These are phyloP conservation scores for Metarhizium brunneum DNA, from an alignment of 2,329 filamentous ascomycete genomes.

Conservation along the genomic window DNA sequence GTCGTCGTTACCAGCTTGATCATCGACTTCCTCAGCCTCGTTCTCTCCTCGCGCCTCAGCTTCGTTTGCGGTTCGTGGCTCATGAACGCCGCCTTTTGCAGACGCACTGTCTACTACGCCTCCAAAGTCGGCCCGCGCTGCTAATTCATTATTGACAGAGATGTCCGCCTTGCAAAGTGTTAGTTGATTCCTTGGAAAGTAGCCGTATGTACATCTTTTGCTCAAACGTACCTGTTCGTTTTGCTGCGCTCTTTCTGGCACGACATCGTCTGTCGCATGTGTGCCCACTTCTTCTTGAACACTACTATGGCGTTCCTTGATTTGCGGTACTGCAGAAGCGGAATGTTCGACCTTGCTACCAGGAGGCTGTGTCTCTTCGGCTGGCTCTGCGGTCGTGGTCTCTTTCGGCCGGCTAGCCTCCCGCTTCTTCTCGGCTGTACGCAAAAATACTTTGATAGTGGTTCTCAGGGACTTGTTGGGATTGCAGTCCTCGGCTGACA, in stretches of 20 bases:
- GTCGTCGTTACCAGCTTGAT: conserved; percentile 18
- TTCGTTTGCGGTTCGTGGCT: not conserved
- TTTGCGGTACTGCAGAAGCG: not conserved
- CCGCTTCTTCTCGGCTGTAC: conserved; percentile 84
- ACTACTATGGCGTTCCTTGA: not conserved
- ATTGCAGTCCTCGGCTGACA: conserved; percentile 78
- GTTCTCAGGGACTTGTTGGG: conserved; percentile 85
- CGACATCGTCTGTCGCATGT: not conserved
- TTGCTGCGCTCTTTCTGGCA: not conserved
- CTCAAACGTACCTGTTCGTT: conserved; percentile 2
- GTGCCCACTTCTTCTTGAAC: not conserved
- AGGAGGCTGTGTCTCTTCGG: conserved; percentile 28
- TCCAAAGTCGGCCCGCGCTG: not conserved
- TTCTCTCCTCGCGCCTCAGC: conserved; percentile 1
- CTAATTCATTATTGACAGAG: not conserved
- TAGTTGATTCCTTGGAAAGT: not conserved
- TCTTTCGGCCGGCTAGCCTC: conserved; percentile 53
- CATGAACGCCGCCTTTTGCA: not conserved
- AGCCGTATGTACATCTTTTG: not conserved
- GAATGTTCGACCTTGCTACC: not conserved
- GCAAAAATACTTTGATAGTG: conserved; percentile 84
- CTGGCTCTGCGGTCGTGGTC: conserved; percentile 30
- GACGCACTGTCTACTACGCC: not conserved
- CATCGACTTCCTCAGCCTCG: conserved; percentile 11
- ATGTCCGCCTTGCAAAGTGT: not conserved